Conservation (phyloP, 257 asterid species). For the Nicotiana tomentosiformis region DNA sequence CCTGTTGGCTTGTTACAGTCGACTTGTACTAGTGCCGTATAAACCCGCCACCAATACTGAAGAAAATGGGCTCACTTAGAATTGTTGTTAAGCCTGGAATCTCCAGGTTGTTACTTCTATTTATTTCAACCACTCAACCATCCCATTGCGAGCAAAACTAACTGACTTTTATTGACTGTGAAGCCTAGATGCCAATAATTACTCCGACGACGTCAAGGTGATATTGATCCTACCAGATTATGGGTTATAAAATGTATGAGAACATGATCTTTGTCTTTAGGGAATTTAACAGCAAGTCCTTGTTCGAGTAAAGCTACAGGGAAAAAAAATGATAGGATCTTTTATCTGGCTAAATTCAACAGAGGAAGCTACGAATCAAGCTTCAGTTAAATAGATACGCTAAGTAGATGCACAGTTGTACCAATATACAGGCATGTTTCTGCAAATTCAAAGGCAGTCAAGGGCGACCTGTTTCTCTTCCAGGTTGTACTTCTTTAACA, state of each 20-base stretch:
- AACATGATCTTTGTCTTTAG: neutral
- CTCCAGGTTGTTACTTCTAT: no score
- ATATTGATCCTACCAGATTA: neutral
- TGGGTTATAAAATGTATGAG: neutral
- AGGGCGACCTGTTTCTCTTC: constrained; percentile 76
- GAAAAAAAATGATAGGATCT: neutral
- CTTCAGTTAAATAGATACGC: neutral
- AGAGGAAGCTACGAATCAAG: neutral
- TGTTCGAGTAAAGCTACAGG: neutral
- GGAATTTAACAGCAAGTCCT: neutral
- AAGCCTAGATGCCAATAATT: neutral
- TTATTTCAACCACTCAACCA: neutral
- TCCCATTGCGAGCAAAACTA: neutral
- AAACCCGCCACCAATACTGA: no score
- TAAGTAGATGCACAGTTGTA: neutral
- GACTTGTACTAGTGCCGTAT: no score
- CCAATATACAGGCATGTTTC: neutral
- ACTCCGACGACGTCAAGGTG: neutral
- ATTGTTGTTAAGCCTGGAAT: no score
- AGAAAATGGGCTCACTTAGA: no score
- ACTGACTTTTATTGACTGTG: neutral
- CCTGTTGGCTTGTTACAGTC: no score
- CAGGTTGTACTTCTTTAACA: constrained; percentile 62
- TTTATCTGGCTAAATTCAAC: neutral
- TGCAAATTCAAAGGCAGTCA: neutral